Base-by-base conservation (phyloP, 352 stramenopile species). In the Phytopythium kandeliae region DNA sequence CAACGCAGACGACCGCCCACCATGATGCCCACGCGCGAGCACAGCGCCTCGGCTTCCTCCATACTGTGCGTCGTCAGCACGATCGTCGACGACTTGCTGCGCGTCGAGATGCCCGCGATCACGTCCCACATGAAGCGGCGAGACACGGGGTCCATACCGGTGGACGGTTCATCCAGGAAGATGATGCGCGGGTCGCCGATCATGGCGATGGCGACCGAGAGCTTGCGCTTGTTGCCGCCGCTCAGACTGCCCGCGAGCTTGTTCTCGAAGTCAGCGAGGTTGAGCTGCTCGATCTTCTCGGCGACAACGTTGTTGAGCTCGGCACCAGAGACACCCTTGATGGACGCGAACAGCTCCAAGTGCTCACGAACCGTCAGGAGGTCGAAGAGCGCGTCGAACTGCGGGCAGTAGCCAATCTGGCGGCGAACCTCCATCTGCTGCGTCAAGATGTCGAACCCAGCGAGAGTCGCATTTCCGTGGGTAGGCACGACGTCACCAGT, bases 61-160 rank as follows among this genome's bases (percentile, higher is more conserved):
- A 98, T 98, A 55, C 77, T 89, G 62, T 98, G 92, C 5, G 91
- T 97, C 24, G 90, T 97, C 31, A 97, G 62, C 25, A 97, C 64
- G 33, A 97, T 81, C 12, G 76, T 86, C 26, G 80, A 77, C 12
- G 70, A 57, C 48, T 84, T 75, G 54, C 63, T 51, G 38, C 63
- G 63, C 3, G 72, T 85, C 28, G 78, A 78, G 34, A 89, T 73
- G 22, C 76, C 67, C 10, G 75, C 73, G 37, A 96, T 94, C 22
- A 95, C 70, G 33, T 89, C 73, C 94, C 94, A 98, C 62, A 98
- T 80, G 57, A 95, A 85, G 40, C 90, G 73, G 2, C 93, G 71
- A 19, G 89, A 91, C 24, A 98, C 87, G 8, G 92, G 92, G 65
- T 98, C 94, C 70, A 97, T 92, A 15, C 89, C 89, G 13, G 89